Percentiles rank a stretch among this genome's conserved stretches.
phyloP scores from a whole-genome alignment of 2,329 filamentous ascomycete species.

The Xylariales sp. region DNA sequence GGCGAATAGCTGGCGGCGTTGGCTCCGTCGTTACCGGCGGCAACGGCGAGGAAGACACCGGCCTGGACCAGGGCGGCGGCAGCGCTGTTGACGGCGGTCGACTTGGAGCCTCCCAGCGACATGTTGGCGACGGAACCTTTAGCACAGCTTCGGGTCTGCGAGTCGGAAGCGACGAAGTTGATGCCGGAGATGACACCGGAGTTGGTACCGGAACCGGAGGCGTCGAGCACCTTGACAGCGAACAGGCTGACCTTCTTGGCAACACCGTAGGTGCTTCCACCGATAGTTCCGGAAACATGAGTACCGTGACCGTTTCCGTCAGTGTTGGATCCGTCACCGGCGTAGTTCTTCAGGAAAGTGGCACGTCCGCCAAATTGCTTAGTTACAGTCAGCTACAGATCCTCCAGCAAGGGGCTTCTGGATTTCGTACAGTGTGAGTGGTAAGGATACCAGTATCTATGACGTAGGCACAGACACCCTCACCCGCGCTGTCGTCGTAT shows the following conservation, averaged over 20 bases:
- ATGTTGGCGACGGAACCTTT: slow-evolving; percentile 49
- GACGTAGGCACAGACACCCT: slow-evolving; percentile 33
- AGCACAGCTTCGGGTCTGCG: slow-evolving; percentile 30
- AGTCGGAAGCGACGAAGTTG: slow-evolving; percentile 35
- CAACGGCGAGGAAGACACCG: slow-evolving; percentile 50
- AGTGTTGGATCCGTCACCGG: slow-evolving; percentile 27
- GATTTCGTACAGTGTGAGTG: slow-evolving; percentile 26
- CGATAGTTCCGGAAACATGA: slow-evolving; percentile 42
- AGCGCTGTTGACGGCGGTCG: slow-evolving; percentile 44
- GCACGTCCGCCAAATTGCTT: slow-evolving; percentile 38
- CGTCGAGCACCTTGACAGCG: slow-evolving; percentile 41
- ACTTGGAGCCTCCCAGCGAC: slow-evolving; percentile 48
- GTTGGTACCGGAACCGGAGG: slow-evolving; percentile 31
- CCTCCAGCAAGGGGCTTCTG: neutral
- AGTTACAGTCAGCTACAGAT: neutral
- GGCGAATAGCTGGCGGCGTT: slow-evolving; percentile 43
- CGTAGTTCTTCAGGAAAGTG: slow-evolving; percentile 32
- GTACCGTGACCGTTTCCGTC: slow-evolving; percentile 45
- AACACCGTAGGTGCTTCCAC: slow-evolving; percentile 37
- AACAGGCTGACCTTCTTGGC: slow-evolving; percentile 39
- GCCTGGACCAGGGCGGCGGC: slow-evolving; percentile 39
- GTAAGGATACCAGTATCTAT: slow-evolving; percentile 45
- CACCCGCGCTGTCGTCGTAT: slow-evolving; percentile 21
- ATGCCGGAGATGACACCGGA: slow-evolving; percentile 40
- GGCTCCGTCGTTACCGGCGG: slow-evolving; percentile 46